Evolutionary conservation across 148 eudicot genomes (phyloP).

Genomic region (Cornus controversa): DNA sequence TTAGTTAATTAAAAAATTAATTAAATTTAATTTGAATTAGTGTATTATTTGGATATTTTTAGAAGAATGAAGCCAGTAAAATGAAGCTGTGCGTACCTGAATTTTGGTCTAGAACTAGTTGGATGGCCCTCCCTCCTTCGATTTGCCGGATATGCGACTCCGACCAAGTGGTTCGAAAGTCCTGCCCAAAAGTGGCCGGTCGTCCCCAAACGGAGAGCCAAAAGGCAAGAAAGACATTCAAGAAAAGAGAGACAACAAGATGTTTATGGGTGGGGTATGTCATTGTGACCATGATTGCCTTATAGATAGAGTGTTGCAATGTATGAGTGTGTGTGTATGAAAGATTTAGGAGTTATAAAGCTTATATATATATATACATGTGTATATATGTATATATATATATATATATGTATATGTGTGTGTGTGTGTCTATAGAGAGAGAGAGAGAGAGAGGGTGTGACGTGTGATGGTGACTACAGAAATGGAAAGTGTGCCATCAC

Average conservation of each 20-base stretch:
- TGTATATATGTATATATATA: neutral
- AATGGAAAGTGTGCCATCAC: slow-evolving; percentile 16
- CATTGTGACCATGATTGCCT: slow-evolving; percentile 16
- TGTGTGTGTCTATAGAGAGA: neutral
- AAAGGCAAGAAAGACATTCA: slow-evolving; percentile 11
- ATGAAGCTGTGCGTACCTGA: too few relatives aligned
- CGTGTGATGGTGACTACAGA: slow-evolving; percentile 19
- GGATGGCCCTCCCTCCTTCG: slow-evolving; percentile 73
- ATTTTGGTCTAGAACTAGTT: slow-evolving; percentile 67
- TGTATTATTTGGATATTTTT: too few relatives aligned
- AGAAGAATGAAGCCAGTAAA: too few relatives aligned
- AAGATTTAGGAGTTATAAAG: neutral
- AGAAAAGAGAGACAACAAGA: slow-evolving; percentile 2
- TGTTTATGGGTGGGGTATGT: slow-evolving; percentile 5
- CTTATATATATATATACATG: neutral
- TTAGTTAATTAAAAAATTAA: too few relatives aligned
- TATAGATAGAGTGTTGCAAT: neutral
- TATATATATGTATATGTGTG: neutral
- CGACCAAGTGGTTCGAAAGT: slow-evolving; percentile 68
- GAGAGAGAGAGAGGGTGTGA: neutral
- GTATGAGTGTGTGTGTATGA: neutral
- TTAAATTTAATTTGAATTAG: too few relatives aligned
- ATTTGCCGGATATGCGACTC: slow-evolving; percentile 60
- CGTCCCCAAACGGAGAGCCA: slow-evolving; percentile 21
- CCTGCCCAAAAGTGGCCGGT: slow-evolving; percentile 75